Percentiles rank a stretch among this genome's conserved stretches.
Evolutionary conservation across 106 monocot genomes (phyloP).

Genomic region (Chionographis japonica): DNA sequence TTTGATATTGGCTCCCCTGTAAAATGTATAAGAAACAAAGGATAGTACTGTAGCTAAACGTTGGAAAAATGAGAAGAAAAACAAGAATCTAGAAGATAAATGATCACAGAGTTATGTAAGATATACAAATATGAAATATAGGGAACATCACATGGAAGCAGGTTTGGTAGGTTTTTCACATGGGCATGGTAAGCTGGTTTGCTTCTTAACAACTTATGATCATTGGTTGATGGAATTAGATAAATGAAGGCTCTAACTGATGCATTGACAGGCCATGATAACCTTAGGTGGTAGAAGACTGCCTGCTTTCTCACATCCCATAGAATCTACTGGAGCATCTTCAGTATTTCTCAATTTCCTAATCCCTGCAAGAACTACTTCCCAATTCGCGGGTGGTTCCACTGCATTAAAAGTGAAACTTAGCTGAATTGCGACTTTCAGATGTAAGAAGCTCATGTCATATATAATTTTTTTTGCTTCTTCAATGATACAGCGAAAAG

Average conservation of each 20-base stretch:
- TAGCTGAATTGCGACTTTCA: neutral
- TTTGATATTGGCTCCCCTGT: no score
- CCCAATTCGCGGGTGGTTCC: constrained; percentile 63
- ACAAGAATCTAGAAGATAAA: no score
- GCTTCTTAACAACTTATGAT: no score
- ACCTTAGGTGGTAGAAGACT: constrained; percentile 83
- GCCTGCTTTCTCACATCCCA: constrained; percentile 95
- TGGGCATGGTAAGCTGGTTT: no score
- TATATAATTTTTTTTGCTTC: neutral
- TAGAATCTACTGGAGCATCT: constrained; percentile 93
- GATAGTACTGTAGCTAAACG: no score
- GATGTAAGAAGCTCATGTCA: neutral
- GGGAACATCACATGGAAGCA: no score
- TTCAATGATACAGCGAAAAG: no score
- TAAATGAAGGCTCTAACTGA: neutral
- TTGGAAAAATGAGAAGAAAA: no score
- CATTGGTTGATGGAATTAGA: neutral
- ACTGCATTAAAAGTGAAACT: constrained; percentile 13
- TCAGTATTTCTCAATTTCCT: constrained; percentile 74
- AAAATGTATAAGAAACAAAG: no score
- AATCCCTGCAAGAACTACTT: constrained; percentile 74
- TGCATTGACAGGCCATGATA: constrained; percentile 4
- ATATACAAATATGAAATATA: no score
- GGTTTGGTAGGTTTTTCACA: neutral
- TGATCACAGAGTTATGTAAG: no score